Evolutionary conservation across 805 yeast species (phyloP), one percentile per base, ranked within the genome.

Genomic region (Isabelozyma rhagii): DNA sequence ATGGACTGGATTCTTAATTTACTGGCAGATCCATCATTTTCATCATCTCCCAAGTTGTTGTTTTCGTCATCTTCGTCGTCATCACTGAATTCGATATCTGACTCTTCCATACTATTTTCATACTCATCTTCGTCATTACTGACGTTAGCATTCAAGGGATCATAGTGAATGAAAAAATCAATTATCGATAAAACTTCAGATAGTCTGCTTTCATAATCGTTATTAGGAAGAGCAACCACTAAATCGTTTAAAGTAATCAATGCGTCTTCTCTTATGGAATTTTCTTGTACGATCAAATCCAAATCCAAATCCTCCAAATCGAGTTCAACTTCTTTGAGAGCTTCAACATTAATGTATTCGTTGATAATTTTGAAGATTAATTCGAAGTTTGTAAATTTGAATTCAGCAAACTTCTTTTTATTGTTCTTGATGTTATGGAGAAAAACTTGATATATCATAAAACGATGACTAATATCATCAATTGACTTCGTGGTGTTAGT

Each of bases 1-100:
- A 80, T 72, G 0, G 88, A 67, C 47, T 76, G 77, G 41, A 80
- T 69, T 51, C 94, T 70, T 15, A 87, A 65, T 54, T 80, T 84
- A 87, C 92, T 84, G 1, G 85, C 77, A 8, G 72, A 66, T 8
- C 71, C 75, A 47, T 73, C 74, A 47, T 64, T 64, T 41, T 70
- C 72, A 47, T 71, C 72, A 50, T 63, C 65, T 15, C 69, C 75
- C 58, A 47, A 55, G 6, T 43, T 28, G 10, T 28, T 28, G 38
- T 43, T 43, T 28, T 57, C 66, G 36, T 52, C 67, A 5, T 70
- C 75, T n/a, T 68, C 76, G 9, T 79, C 84, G n/a, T 71, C 78
- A n/a, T 75, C 79, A 27, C 65, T 60, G 50, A 65, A 64, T 28
- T 63, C 71, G 8, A 71, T 74, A 10, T 66, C 70, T 3, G 55